Evolutionary conservation across 2,329 filamentous ascomycete genomes (phyloP), one percentile per base, ranked within the genome.

Genomic region (Colletotrichum godetiae): DNA sequence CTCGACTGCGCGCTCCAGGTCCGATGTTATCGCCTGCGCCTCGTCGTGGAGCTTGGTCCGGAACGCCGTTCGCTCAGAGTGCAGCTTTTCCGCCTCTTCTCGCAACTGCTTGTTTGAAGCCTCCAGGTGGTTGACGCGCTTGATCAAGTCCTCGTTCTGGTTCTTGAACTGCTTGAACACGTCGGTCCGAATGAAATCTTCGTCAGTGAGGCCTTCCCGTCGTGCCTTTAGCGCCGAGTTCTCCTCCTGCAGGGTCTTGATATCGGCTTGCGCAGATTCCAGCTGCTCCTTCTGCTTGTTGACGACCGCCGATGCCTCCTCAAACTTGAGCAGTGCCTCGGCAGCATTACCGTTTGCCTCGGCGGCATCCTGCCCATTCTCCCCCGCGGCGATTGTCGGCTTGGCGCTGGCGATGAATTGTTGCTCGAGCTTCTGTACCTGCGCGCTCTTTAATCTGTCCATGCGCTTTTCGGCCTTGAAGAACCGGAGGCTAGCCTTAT

Each of bases 381-480:
- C 84, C 27, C 87, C 84, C 6, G 85, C 83, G 5, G 87, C 85
- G 27, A 79, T 82, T 79, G 87, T 80, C 5, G 82, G 80, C 79
- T 84, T 86, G 7, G 88, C 90, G 70, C 92, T 92, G 72, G 94
- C 89, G 64, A 95, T 90, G 37, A 95, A 95, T 83, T 98, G 94
- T 78, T 95, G 93, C 81, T 98, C 97, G 73, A 99, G 84, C 81
- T 97, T 98, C 74, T 95, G 94, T 1, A 98, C 95, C 70, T 97
- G 95, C 19, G 92, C 86, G 80, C 97, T 99, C 82, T 94, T 96
- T 29, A 93, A 91, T 56, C 97, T 91, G 81, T 99, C 97, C 65
- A 98, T 87, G 81, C 95, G 97, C 86, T 97, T 97, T 82, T 99
- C 97, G 0, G 97, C 97, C 77, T 97, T 94, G 86, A 98, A 94